Evolutionary conservation across 2,329 filamentous ascomycete species (phyloP), one percentile per base, ranked within the genome.

Genomic region (Colletotrichum neosansevieriae): DNA sequence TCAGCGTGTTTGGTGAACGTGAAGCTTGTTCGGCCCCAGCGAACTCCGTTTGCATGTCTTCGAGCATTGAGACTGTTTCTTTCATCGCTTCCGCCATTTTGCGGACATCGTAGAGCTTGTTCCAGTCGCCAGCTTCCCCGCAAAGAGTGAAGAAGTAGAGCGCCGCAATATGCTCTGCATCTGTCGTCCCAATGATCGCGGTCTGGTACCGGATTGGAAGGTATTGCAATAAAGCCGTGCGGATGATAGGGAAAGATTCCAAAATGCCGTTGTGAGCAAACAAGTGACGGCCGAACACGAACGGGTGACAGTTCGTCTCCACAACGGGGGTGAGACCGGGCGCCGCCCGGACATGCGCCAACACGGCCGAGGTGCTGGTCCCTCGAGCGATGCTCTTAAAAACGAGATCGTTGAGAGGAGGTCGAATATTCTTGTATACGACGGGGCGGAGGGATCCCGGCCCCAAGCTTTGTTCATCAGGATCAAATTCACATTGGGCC

Each of bases 211-310:
- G 21, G 21, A 66, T 32, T 10, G 65, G 65, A 13, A 68, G 61
- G 34, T 68, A 68, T 17, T 68, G 65, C 13, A 68, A n/a, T 2
- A 68, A 51, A 0, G 47, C 53, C 5, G 62, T 66, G 6, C 61
- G 32, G 6, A 68, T 54, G 4, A 34, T 19, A n/a, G 53, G 29
- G 7, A 68, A 68, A n/a, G 53, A 58, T 3, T 61, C 65, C 9
- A 68, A 44, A 6, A 68, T 54, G 49, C 65, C 65, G 38, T 68
- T 68, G 42, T 68, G 61, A 2, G 65, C 65, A 29, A 68, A 68
- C n/a, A 68, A 29, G 6, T 68, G 61, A 12, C 65, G 45, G 12
- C 65, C 65, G 10, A 68, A 68, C 11, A 32, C 54, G 34, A 68
- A 68, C 21, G 65, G 61, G 6, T 68, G 65, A 29, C 65, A 68